These are phyloP conservation scores for Candida xyloterini DNA, from an alignment of 805 yeast species.

Conservation along the genomic window DNA sequence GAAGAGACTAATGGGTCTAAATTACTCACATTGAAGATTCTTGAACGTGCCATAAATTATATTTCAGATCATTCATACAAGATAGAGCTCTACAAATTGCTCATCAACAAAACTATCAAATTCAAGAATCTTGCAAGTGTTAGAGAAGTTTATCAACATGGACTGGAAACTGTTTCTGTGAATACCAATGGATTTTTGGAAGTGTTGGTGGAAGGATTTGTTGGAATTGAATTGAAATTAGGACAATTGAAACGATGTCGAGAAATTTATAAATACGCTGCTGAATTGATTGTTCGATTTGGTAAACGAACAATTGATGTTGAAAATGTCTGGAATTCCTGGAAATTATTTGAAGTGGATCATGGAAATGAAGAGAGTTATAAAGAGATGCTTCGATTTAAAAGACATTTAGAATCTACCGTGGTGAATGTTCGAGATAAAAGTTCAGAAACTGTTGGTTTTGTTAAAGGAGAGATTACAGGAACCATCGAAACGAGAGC, in stretches of 20 bases:
- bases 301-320: constrained; percentile 26
- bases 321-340: constrained; percentile 53
- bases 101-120: constrained; percentile 39
- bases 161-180: constrained; percentile 37
- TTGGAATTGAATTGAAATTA: constrained; percentile 50
- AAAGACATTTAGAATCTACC: constrained; percentile 37
- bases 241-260: constrained; percentile 62
- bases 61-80: constrained; percentile 28
- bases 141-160: constrained; percentile 50
- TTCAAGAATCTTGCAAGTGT: constrained; percentile 41
- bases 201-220: constrained; percentile 51
- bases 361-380: constrained; percentile 69
- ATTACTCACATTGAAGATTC: constrained; percentile 47
- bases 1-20: constrained; percentile 57
- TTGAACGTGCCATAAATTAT: constrained; percentile 39
- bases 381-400: constrained; percentile 67
- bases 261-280: constrained; percentile 55
- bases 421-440: constrained; percentile 23
- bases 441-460: constrained; percentile 37
- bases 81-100: constrained; percentile 41
- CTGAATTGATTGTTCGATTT: constrained; percentile 39
- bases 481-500: constrained; percentile 16
- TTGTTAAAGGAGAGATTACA: constrained; percentile 42
- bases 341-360: constrained; percentile 73
- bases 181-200: constrained; percentile 28